Conservation (phyloP, 805 yeast species). For the Myxozyma vanderwaltii region DNA sequence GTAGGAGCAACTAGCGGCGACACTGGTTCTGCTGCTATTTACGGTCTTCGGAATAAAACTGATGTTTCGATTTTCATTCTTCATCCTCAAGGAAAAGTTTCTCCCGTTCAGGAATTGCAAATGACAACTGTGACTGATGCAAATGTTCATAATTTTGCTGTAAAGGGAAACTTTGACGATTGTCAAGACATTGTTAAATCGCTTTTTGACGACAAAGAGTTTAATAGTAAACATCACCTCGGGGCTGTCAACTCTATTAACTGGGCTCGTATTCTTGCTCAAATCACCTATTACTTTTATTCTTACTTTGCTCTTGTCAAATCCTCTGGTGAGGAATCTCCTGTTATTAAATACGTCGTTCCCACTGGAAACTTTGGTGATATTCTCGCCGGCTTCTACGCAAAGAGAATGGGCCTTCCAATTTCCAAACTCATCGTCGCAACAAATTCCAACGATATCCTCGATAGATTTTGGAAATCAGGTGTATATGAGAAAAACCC, state of each 20-base stretch:
- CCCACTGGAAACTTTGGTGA: constrained; percentile 99
- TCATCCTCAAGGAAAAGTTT: constrained; percentile 96
- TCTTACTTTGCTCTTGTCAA: constrained; percentile 72
- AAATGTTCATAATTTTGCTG: constrained; percentile 93
- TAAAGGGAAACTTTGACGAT: constrained; percentile 95
- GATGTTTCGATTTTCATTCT: constrained; percentile 96
- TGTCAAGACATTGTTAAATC: constrained; percentile 96
- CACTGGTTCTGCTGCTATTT: constrained; percentile 98
- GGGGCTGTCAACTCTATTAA: constrained; percentile 98
- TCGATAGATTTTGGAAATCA: constrained; percentile 85
- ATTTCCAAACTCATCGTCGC: constrained; percentile 85
- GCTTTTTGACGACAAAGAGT: constrained; percentile 84
- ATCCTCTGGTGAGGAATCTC: constrained; percentile 40
- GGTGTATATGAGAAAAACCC: constrained; percentile 75
- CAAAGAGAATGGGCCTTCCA: constrained; percentile 94
- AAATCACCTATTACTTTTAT: constrained; percentile 93
- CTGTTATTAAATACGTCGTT: constrained; percentile 78
- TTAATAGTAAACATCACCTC: constrained; percentile 85
- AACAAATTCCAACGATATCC: constrained; percentile 92
- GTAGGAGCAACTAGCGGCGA: constrained; percentile 99
- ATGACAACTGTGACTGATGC: constrained; percentile 95
- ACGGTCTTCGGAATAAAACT: constrained; percentile 94
- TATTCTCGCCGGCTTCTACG: constrained; percentile 93
- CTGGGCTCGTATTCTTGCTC: constrained; percentile 99
- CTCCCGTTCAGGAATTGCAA: constrained; percentile 97